phyloP scores from a whole-genome alignment of 208 protist genomes.

The Lotmaria passim region DNA sequence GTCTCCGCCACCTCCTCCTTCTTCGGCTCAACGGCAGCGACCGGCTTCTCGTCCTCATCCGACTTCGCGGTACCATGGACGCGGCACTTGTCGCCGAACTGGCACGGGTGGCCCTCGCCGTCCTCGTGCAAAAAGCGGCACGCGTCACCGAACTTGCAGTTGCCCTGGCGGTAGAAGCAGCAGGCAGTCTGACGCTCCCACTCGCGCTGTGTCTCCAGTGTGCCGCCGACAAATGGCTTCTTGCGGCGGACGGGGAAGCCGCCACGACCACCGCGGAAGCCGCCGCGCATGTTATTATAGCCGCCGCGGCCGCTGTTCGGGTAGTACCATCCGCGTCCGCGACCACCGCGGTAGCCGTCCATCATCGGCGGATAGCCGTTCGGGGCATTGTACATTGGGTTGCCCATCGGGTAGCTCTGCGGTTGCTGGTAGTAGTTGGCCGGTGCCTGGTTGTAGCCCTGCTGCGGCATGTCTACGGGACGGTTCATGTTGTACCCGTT shows the following conservation, averaged over 20 bases:
- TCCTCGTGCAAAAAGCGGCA: slow-evolving; percentile 87
- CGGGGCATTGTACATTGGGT: slow-evolving; percentile 33
- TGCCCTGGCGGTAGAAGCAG: slow-evolving; percentile 85
- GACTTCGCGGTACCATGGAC: slow-evolving; percentile 40
- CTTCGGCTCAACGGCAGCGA: not conserved
- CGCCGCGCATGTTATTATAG: slow-evolving; percentile 41
- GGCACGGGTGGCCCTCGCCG: slow-evolving; percentile 52
- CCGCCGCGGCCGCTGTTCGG: slow-evolving; percentile 28
- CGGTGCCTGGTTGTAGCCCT: slow-evolving; percentile 34
- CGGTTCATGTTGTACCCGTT: slow-evolving; percentile 35
- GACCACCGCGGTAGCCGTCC: slow-evolving; percentile 27
- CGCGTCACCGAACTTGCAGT: slow-evolving; percentile 77
- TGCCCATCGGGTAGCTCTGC: slow-evolving; percentile 39
- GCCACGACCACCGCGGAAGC: slow-evolving; percentile 55
- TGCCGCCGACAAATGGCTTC: slow-evolving; percentile 84
- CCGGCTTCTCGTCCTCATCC: slow-evolving; percentile 15
- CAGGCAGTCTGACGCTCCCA: slow-evolving; percentile 79
- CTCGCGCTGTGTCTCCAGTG: slow-evolving; percentile 77
- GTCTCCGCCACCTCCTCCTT: slow-evolving; percentile 9
- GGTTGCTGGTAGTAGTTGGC: slow-evolving; percentile 35
- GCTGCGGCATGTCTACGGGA: slow-evolving; percentile 26
- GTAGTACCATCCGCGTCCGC: slow-evolving; percentile 34
- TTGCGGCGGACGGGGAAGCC: slow-evolving; percentile 54
- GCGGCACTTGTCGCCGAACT: slow-evolving; percentile 78
- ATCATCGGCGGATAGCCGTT: slow-evolving; percentile 34